Base-by-base conservation (phyloP, 2,329 filamentous ascomycete genomes). In the Colletotrichum melonis region DNA sequence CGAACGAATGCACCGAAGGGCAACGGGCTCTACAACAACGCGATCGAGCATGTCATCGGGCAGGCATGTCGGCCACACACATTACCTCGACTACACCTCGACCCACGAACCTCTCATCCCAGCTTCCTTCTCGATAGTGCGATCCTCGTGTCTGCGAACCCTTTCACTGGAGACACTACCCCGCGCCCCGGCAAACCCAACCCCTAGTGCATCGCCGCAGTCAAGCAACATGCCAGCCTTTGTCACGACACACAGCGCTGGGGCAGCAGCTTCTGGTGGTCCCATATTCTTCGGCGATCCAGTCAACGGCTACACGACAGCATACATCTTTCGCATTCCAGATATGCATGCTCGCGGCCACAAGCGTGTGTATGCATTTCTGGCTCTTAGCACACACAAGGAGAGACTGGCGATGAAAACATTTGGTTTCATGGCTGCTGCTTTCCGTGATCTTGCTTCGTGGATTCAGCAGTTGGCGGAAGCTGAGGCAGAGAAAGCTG, bases 281-380 rank as follows among this genome's bases (percentile, higher is more conserved):
- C 90, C 91, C 35, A 92, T 93, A 66, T 92, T 93, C 80, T 93
- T 93, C 73, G 91, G 91, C 35, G 91, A 93, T 77, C 86, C 90
- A 1, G 80, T 88, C 0, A 88, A 91, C 1, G 91, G 91, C 35
- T 93, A 92, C 81, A 93, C 91, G 0, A 93, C 91, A 0, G 91
- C 91, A 16, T 93, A 92, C 80, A 91, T 93, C 75, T 93, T 93
- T 78, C 91, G 91, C 30, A 91, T 93, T 55, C 89, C 91, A 7
- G 91, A 93, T 78, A 85, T 92, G 46, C 91, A 92, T 75, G 91
- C 91, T 16, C 89, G 91, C 14, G 91, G 91, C 5, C 89, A 92
- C 76, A 91, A 92, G 80, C 88, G 91, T n/a, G 89, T 92, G 14
- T 93, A 93, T 78, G 91, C 91, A 12, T 90, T 93, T 73, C 81